Evolutionary conservation across 176 grass and related monocot species (phyloP).

Genomic region (Oryza coarctata): DNA sequence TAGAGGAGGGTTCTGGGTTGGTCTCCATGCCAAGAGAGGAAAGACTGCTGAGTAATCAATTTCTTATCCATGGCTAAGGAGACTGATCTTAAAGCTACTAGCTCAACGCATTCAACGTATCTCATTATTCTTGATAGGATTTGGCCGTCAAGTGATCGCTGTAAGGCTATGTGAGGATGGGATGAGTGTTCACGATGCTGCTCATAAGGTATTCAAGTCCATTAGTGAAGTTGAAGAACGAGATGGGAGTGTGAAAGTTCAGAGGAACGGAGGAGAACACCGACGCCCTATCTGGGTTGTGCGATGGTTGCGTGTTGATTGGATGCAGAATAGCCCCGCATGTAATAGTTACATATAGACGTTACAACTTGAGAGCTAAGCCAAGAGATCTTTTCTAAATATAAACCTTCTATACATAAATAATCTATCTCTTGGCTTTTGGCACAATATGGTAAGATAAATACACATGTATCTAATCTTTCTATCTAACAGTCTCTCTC

Average conservation of each 20-base stretch:
- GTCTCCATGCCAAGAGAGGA: constrained; percentile 48
- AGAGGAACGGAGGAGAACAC: too few relatives aligned
- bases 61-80: constrained; percentile 31
- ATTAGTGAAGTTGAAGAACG: constrained; percentile 53
- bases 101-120: neutral
- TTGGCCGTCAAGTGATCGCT: constrained; percentile 33
- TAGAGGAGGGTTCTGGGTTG: constrained; percentile 65
- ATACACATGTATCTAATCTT: too few relatives aligned
- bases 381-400: too few relatives aligned
- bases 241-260: constrained; percentile 30
- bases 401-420: too few relatives aligned
- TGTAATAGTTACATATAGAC: too few relatives aligned
- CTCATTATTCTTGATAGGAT: neutral
- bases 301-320: too few relatives aligned
- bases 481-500: too few relatives aligned
- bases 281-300: too few relatives aligned
- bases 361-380: too few relatives aligned
- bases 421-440: too few relatives aligned
- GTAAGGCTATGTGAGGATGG: constrained; percentile 47
- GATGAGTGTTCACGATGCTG: constrained; percentile 3
- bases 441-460: too few relatives aligned
- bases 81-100: constrained; percentile 3
- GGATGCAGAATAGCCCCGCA: too few relatives aligned
- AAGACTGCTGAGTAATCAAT: constrained; percentile 40
- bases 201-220: constrained; percentile 13